A percentile compares a stretch with the other conserved stretches of the same genome.
Conservation (phyloP, 352 stramenopile genomes). For the Globisporangium paroecandrum region DNA sequence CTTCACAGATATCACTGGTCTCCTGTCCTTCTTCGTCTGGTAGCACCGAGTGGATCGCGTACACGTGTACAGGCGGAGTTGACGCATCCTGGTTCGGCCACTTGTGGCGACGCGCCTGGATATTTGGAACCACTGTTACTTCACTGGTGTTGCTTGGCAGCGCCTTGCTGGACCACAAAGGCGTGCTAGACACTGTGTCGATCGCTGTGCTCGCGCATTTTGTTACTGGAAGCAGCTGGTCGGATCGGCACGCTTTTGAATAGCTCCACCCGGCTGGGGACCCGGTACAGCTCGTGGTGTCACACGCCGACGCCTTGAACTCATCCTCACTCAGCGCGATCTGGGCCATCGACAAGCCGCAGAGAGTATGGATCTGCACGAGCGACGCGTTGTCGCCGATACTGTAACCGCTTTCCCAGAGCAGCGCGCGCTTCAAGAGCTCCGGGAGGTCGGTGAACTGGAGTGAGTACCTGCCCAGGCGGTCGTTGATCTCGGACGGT, state of each 20-base stretch:
- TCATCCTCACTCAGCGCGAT: slow-evolving; percentile 25
- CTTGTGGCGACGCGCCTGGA: slow-evolving; percentile 10
- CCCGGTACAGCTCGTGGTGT: slow-evolving; percentile 10
- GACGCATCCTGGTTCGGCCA: neutral
- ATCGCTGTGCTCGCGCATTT: slow-evolving; percentile 23
- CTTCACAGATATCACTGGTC: neutral
- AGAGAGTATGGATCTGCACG: slow-evolving; percentile 30
- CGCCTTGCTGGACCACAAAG: slow-evolving; percentile 16
- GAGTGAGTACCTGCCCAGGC: slow-evolving; percentile 13
- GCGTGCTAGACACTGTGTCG: slow-evolving; percentile 4
- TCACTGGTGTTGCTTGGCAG: neutral
- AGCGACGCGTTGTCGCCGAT: slow-evolving; percentile 15
- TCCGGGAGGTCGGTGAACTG: slow-evolving; percentile 23
- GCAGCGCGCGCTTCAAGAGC: slow-evolving; percentile 45
- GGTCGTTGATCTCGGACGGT: slow-evolving; percentile 14
- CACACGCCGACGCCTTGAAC: slow-evolving; percentile 20
- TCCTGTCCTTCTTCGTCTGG: neutral
- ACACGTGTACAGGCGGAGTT: slow-evolving; percentile 3
- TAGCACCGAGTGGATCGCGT: slow-evolving; percentile 11
- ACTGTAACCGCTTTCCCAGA: slow-evolving; percentile 58
- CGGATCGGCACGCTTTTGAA: slow-evolving; percentile 4
- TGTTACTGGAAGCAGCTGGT: slow-evolving; percentile 13
- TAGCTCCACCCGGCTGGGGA: neutral
- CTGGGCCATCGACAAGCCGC: slow-evolving; percentile 25
- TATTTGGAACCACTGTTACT: neutral